Conservation (phyloP, 2,329 filamentous ascomycete species). For the Aspergillus pseudonomiae region DNA sequence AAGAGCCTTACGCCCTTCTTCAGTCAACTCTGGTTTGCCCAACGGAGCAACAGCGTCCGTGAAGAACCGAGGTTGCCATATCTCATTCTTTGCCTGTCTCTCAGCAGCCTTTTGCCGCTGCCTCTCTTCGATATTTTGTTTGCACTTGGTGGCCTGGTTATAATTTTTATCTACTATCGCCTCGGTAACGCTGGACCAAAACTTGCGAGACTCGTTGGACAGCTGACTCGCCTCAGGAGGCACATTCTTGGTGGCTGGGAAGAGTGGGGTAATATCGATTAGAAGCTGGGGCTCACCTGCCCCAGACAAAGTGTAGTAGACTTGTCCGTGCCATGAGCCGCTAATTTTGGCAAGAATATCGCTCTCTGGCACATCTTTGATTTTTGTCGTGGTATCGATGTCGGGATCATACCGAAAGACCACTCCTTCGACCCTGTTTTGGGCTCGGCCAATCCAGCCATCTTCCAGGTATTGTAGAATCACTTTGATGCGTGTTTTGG, state of each 20-base stretch:
- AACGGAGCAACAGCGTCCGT: slow-evolving; percentile 60
- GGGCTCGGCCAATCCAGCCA: slow-evolving; percentile 87
- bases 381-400: slow-evolving; percentile 75
- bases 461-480: slow-evolving; percentile 94
- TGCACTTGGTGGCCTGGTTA: slow-evolving; percentile 78
- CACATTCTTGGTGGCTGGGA: slow-evolving; percentile 74
- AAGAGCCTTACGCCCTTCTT: slow-evolving; percentile 62
- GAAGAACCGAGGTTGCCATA: slow-evolving; percentile 91
- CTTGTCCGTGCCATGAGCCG: slow-evolving; percentile 79
- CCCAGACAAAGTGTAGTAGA: slow-evolving; percentile 60
- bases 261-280: slow-evolving; percentile 84
- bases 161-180: slow-evolving; percentile 85
- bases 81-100: slow-evolving; percentile 68
- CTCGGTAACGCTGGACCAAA: slow-evolving; percentile 86
- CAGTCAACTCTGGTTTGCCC: slow-evolving; percentile 65
- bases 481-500: slow-evolving; percentile 86
- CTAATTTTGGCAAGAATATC: slow-evolving; percentile 81
- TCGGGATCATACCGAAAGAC: slow-evolving; percentile 88
- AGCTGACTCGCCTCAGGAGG: slow-evolving; percentile 79
- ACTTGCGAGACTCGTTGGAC: slow-evolving; percentile 82
- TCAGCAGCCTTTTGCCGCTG: slow-evolving; percentile 85
- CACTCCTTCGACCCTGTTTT: slow-evolving; percentile 88
- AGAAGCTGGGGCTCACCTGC: slow-evolving; percentile 66
- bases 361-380: slow-evolving; percentile 84
- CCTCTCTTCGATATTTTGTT: slow-evolving; percentile 87